phyloP scores from a whole-genome alignment of 345 rosid genomes.

The Populus simonii region DNA sequence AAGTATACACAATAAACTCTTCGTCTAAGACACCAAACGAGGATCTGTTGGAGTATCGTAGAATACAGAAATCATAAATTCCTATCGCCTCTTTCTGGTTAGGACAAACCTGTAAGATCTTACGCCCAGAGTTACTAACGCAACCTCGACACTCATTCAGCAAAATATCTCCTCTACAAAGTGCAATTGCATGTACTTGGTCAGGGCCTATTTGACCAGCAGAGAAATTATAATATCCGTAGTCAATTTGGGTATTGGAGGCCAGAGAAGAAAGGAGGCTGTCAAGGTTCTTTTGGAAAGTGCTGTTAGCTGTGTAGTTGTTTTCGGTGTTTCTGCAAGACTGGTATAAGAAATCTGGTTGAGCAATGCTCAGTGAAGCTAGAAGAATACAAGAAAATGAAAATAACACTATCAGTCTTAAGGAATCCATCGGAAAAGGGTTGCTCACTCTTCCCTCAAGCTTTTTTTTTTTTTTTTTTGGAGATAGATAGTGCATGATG shows the following conservation, averaged over 20 bases:
- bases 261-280: slow-evolving; percentile 9
- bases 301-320: slow-evolving; percentile 15
- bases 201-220: slow-evolving; percentile 9
- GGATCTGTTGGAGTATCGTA: slow-evolving; percentile 18
- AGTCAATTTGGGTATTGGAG: background rate
- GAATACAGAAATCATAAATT: background rate
- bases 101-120: slow-evolving; percentile 15
- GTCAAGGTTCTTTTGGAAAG: slow-evolving; percentile 19
- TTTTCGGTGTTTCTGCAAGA: background rate
- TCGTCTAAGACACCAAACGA: background rate
- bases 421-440: background rate
- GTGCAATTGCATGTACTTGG: slow-evolving; percentile 18
- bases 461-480: background rate
- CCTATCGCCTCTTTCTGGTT: slow-evolving; percentile 15
- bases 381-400: background rate
- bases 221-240: slow-evolving; percentile 15
- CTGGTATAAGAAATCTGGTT: background rate
- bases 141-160: background rate
- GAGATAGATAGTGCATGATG: background rate
- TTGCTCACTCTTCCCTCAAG: background rate
- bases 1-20: too few relatives aligned
- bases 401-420: background rate
- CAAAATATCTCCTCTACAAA: slow-evolving; percentile 18
- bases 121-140: background rate
- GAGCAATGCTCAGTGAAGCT: slow-evolving; percentile 6